phyloP scores from a whole-genome alignment of 2,329 filamentous ascomycete species.

The Diaporthe ilicicola region DNA sequence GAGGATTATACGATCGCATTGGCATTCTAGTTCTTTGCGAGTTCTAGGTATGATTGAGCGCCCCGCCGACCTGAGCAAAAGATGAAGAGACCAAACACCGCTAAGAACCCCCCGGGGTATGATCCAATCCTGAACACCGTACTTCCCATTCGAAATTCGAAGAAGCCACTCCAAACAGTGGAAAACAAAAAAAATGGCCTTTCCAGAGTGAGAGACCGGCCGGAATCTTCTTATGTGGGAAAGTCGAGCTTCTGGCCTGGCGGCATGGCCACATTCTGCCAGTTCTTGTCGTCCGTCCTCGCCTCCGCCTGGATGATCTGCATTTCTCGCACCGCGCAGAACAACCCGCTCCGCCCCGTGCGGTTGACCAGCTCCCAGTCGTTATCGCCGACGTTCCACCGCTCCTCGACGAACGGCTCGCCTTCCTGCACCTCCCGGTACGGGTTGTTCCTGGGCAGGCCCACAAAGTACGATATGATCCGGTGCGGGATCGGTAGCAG shows the following conservation, averaged over 20 bases:
- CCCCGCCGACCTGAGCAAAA: background rate
- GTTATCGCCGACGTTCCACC: conserved; percentile 52
- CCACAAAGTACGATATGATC: conserved; percentile 63
- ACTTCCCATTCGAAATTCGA: background rate
- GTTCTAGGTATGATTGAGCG: background rate
- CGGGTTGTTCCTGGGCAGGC: conserved; percentile 67
- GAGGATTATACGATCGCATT: background rate
- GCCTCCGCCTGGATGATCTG: conserved; percentile 45
- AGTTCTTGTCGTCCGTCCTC: conserved; percentile 44
- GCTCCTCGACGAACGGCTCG: conserved; percentile 57
- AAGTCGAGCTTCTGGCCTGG: conserved; percentile 45
- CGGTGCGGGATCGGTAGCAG: conserved; percentile 68
- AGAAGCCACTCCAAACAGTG: background rate
- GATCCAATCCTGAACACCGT: conserved; percentile 13
- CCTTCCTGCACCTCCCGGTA: conserved; percentile 68
- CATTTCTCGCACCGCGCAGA: conserved; percentile 63
- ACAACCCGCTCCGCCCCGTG: conserved; percentile 59
- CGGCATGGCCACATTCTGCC: conserved; percentile 46
- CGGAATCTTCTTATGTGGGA: conserved; percentile 35
- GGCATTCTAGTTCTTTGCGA: background rate
- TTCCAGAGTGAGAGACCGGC: background rate
- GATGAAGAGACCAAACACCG: background rate
- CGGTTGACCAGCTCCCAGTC: conserved; percentile 53
- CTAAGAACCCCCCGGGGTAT: conserved; percentile 4
- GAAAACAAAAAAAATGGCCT: background rate